Conservation (phyloP, 345 rosid species). For the Eutrema yunnanense region DNA sequence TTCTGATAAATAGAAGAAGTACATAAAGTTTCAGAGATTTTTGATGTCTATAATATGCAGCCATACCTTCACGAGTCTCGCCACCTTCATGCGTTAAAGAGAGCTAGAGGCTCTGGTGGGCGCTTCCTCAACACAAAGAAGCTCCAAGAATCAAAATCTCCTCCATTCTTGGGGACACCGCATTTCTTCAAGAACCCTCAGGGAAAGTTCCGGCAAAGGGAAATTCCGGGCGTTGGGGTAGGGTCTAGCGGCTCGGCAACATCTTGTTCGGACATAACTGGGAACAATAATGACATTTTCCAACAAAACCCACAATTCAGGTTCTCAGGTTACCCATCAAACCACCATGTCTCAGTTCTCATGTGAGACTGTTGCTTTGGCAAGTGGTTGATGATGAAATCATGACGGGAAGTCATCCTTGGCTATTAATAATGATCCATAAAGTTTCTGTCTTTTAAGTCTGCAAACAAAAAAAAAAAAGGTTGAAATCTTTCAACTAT, state of each 20-base stretch:
- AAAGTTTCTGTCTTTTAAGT: not conserved
- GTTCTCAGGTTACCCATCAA: conserved; percentile 25
- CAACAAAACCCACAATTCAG: conserved; percentile 21
- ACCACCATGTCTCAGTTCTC: conserved; percentile 34
- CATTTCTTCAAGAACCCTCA: conserved; percentile 23
- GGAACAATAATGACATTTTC: conserved; percentile 20
- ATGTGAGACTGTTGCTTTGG: conserved; percentile 10
- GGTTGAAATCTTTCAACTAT: too few relatives aligned
- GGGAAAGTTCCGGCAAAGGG: conserved; percentile 1
- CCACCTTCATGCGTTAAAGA: conserved; percentile 71
- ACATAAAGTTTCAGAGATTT: not conserved
- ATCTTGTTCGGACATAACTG: conserved; percentile 18
- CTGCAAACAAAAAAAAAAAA: not conserved
- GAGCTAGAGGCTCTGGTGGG: conserved; percentile 76
- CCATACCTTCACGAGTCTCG: conserved; percentile 89
- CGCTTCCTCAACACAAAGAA: conserved; percentile 67
- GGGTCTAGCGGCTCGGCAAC: conserved; percentile 33
- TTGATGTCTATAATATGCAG: conserved; percentile 29
- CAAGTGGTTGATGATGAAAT: conserved; percentile 14
- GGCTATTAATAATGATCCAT: conserved; percentile 42
- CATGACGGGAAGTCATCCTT: conserved; percentile 80
- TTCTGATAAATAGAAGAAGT: not conserved
- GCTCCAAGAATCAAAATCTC: conserved; percentile 38
- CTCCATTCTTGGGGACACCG: not conserved
- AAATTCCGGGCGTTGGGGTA: conserved; percentile 19